Percentiles rank a stretch among this genome's conserved stretches.
Conservation (phyloP, 108 stramenopile genomes). For the Skeletonema costatum region DNA sequence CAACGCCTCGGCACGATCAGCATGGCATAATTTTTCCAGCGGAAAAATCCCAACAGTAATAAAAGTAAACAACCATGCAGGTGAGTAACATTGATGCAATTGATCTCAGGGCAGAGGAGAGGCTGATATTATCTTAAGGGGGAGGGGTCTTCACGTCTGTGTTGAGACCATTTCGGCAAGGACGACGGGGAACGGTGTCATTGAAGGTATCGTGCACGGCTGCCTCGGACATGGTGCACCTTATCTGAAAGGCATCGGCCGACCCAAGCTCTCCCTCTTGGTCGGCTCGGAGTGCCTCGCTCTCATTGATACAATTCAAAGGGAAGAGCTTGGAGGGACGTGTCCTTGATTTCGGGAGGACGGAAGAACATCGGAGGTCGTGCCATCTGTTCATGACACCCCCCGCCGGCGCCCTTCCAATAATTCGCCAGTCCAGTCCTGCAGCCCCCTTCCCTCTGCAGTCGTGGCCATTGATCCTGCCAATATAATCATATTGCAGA, state of each 20-base stretch:
- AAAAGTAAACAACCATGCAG: not conserved
- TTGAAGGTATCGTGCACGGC: not conserved
- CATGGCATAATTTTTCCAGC: not conserved
- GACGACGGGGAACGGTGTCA: not conserved
- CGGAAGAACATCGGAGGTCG: not conserved
- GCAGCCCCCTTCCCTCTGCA: not conserved
- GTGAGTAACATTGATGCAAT: not conserved
- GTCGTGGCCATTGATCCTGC: not conserved
- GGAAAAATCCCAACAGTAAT: not conserved
- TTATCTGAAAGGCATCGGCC: no score
- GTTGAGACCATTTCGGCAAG: not conserved
- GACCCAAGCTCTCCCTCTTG: not conserved
- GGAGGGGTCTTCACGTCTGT: not conserved
- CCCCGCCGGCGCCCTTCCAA: not conserved
- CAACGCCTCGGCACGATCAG: not conserved
- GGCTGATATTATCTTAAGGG: not conserved
- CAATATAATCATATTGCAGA: not conserved
- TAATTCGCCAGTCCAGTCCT: not conserved
- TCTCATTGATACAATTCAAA: no score
- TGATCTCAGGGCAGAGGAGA: not conserved
- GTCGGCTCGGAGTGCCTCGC: not conserved
- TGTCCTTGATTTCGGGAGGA: not conserved
- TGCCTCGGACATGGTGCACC: not conserved
- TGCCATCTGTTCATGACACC: not conserved
- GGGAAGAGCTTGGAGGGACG: no score